Conservation (phyloP, 202 grass and related monocot species). For the Bolboschoenoplectus hybrid region DNA sequence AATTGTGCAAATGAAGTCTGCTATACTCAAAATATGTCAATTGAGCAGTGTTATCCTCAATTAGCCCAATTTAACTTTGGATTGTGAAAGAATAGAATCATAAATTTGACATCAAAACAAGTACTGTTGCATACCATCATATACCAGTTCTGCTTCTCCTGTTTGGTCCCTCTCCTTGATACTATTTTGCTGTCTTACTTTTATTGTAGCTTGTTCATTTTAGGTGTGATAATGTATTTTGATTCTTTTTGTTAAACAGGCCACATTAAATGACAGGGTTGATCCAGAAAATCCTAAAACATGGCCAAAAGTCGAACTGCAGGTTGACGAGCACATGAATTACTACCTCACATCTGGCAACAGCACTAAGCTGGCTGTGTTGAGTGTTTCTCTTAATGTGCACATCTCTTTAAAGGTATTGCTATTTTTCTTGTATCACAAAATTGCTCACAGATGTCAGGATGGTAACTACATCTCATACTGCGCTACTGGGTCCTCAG, state of each 20-base stretch:
- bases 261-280: conserved; percentile 17
- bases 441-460: not conserved
- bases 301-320: conserved; percentile 28
- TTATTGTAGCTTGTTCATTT: not conserved
- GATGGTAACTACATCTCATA: not conserved
- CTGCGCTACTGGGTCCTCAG: not conserved
- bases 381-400: conserved; percentile 38
- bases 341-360: conserved; percentile 34
- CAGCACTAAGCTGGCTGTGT: conserved; percentile 22
- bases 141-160: not conserved
- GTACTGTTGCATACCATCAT: not conserved
- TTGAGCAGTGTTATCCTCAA: not conserved
- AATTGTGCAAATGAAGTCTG: conserved; percentile 5
- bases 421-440: not conserved
- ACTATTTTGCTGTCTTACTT: too few species aligned
- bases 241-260: conserved; percentile 26
- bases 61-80: not conserved
- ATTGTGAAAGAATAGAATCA: not conserved
- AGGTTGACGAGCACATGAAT: conserved; percentile 27
- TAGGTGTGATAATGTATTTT: conserved; percentile 15
- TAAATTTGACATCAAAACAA: not conserved
- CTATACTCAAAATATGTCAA: not conserved
- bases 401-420: conserved; percentile 30
- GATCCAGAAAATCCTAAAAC: conserved; percentile 28
- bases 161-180: too few species aligned